Evolutionary conservation across 1,284 basidiomycete species (phyloP), one percentile per base, ranked within the genome.

Genomic region (Cryptococcus deneoformans): DNA sequence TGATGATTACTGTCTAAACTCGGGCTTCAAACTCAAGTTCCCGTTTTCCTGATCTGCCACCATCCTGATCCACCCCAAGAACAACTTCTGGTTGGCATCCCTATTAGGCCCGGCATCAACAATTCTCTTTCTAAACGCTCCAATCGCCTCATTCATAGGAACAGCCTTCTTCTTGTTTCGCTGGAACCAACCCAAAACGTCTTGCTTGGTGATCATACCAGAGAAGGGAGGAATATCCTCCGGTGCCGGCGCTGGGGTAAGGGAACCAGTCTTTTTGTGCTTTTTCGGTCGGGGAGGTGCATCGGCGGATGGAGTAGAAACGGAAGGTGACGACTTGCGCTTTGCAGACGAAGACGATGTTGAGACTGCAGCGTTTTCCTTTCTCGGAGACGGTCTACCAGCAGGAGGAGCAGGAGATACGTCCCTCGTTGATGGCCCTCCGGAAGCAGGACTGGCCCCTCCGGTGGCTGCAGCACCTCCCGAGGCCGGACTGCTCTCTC

Each of bases 181-280:
- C 39, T 46, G 59, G 56, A 76, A 71, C 70, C 71, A 76, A n/a
- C 56, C 34, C 29, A 70, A 47, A 3, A 76, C 65, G 48, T 71
- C 68, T 3, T 68, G 58, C 46, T 65, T 57, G 8, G 66, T 65
- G 53, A 76, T 69, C 69, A 71, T 70, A 37, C 64, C 65, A 1
- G 59, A 5, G 65, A 73, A 76, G 12, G 61, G 50, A 12, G 61
- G 59, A 29, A 58, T 52, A 5, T 67, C 68, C 16, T 60, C 53
- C 20, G 62, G 59, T 14, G 45, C 52, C 9, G 69, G 64, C 5
- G 66, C 67, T 8, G 72, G 69, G 2, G 72, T 71, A 7, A 75
- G 78, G 40, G 76, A 75, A 48, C 80, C 79, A 67, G 79, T 78
- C 66, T 80, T 80, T 80, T 82, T 72, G 29, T 60, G n/a, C 38